These are phyloP conservation scores for Cercophora samala DNA, from an alignment of 495 filamentous ascomycete species.

Conservation along the genomic window DNA sequence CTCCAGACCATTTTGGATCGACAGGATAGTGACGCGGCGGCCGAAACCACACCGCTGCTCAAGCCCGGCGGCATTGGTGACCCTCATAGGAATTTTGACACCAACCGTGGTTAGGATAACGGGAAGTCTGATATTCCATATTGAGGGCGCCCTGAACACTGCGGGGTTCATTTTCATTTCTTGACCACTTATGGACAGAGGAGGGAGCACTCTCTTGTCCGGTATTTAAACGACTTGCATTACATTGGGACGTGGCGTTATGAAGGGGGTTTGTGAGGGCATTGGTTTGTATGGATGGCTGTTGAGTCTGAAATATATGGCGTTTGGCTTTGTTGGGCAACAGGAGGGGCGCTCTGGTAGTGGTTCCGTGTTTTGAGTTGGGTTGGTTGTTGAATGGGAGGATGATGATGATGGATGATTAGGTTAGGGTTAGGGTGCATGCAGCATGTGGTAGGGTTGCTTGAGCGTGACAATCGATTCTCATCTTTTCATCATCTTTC, in stretches of 20 bases:
- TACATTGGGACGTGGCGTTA: neutral
- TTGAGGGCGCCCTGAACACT: neutral
- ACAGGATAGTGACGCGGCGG: slow-evolving; percentile 40
- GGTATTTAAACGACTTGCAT: neutral
- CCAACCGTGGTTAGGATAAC: slow-evolving; percentile 25
- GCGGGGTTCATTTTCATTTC: neutral
- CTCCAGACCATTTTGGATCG: slow-evolving; percentile 40
- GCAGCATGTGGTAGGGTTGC: neutral
- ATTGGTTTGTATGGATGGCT: neutral
- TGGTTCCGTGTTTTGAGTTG: neutral
- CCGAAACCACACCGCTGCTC: slow-evolving; percentile 44
- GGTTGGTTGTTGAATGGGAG: no score
- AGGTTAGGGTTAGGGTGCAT: neutral
- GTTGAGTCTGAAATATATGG: neutral
- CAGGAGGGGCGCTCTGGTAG: neutral
- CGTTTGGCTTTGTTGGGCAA: neutral
- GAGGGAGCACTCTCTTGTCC: neutral
- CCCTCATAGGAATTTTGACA: slow-evolving; percentile 29
- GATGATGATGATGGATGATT: neutral
- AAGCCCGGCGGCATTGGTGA: slow-evolving; percentile 38
- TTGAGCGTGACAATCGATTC: neutral
- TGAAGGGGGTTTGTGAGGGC: neutral
- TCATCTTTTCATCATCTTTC: neutral
- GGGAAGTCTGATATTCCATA: slow-evolving; percentile 19
- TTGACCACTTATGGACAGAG: neutral